phyloP scores from a whole-genome alignment of 805 yeast species.

The Huiozyma sinensis region DNA sequence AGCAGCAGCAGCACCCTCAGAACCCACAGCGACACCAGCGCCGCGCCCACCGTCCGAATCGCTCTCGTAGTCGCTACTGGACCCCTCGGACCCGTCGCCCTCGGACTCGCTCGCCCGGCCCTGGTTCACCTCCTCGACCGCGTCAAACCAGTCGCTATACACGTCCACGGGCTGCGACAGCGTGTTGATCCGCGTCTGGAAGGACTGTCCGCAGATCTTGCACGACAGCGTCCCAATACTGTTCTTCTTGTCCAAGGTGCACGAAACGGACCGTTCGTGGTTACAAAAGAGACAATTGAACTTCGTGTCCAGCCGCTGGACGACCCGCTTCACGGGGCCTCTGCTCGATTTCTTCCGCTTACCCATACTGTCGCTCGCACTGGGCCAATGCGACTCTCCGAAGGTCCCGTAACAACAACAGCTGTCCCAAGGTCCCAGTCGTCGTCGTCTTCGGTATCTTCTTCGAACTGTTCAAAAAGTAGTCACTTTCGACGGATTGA shows the following conservation, averaged over 20 bases:
- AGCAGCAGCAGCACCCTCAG: neutral
- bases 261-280: slow-evolving; percentile 85
- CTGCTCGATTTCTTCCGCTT: slow-evolving; percentile 77
- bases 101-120: slow-evolving; percentile 28
- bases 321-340: slow-evolving; percentile 68
- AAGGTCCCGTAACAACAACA: too few species aligned
- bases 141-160: slow-evolving; percentile 96
- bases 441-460: neutral
- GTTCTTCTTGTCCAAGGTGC: slow-evolving; percentile 77
- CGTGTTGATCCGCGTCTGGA: slow-evolving; percentile 76
- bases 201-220: slow-evolving; percentile 88
- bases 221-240: slow-evolving; percentile 78
- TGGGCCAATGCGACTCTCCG: too few species aligned
- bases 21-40: neutral
- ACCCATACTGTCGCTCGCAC: slow-evolving; percentile 35
- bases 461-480: neutral
- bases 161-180: slow-evolving; percentile 84
- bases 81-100: slow-evolving; percentile 22
- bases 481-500: neutral
- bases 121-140: slow-evolving; percentile 58
- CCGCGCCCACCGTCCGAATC: slow-evolving; percentile 26
- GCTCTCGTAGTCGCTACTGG: slow-evolving; percentile 28
- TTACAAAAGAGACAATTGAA: slow-evolving; percentile 92
- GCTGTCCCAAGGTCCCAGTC: neutral
- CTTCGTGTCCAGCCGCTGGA: slow-evolving; percentile 68